Evolutionary conservation across 2,329 filamentous ascomycete species (phyloP).

Genomic region (Emergomyces orientalis): DNA sequence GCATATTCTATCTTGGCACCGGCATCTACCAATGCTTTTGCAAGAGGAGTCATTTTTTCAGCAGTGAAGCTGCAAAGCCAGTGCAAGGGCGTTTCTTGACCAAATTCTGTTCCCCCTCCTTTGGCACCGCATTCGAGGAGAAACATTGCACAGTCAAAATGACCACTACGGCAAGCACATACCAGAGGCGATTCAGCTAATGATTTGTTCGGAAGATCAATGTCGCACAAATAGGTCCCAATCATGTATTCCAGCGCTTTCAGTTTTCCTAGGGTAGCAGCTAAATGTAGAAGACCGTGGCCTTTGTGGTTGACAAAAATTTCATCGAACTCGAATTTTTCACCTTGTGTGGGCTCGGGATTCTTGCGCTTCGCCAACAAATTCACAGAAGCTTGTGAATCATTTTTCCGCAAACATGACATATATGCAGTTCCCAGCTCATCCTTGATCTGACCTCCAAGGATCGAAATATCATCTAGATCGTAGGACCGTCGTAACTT

Average conservation of each 20-base stretch:
- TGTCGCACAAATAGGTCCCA: not conserved
- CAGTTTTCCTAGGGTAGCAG: conserved; percentile 1
- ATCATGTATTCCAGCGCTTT: conserved; percentile 4
- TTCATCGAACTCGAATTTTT: not conserved
- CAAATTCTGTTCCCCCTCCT: not conserved
- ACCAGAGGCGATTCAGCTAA: conserved; percentile 2
- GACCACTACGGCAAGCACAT: conserved; percentile 5
- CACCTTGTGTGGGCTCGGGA: not conserved
- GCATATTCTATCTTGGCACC: conserved; percentile 3
- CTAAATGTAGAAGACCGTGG: conserved; percentile 1
- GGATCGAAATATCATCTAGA: not conserved
- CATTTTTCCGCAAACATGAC: not conserved
- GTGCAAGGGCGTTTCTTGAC: conserved; percentile 2
- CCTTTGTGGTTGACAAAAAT: conserved; percentile 6
- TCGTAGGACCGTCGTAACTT: conserved; percentile 2
- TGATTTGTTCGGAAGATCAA: conserved; percentile 3
- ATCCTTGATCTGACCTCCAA: conserved; percentile 2
- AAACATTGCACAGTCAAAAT: conserved; percentile 5
- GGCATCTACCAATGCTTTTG: not conserved
- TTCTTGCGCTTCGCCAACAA: not conserved
- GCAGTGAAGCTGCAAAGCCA: conserved; percentile 6
- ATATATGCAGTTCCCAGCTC: not conserved
- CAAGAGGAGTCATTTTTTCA: not conserved
- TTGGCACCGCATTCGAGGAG: not conserved
- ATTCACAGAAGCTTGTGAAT: not conserved